phyloP scores from a whole-genome alignment of 2,329 filamentous ascomycete species.

The Hymenoscyphus infarciens region DNA sequence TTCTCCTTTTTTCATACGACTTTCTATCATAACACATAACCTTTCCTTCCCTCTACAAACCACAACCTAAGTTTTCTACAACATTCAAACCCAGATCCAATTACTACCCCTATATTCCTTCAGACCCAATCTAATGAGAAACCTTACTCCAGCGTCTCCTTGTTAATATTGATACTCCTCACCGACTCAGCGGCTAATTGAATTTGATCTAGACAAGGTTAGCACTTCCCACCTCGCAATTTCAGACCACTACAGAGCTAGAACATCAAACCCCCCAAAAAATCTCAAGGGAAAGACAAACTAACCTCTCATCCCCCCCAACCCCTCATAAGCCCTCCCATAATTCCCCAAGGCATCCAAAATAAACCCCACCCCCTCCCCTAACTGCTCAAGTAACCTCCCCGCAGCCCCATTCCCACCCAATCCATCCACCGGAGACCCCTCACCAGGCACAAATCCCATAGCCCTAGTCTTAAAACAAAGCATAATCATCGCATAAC shows the following conservation, averaged over 20 bases:
- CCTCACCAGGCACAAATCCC: conserved; percentile 13
- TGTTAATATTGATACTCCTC: conserved; percentile 5
- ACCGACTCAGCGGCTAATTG: conserved; percentile 10
- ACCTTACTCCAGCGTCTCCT: conserved; percentile 1
- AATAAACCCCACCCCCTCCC: conserved; percentile 24
- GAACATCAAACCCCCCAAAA: neutral
- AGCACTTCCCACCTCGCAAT: neutral
- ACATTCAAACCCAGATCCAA: no score
- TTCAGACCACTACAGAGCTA: no score
- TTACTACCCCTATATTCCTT: no score
- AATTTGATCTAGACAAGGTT: conserved; percentile 18
- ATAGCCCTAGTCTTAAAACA: conserved; percentile 25
- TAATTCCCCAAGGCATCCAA: conserved; percentile 29
- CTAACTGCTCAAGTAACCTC: conserved; percentile 22
- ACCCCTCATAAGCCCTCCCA: conserved; percentile 28
- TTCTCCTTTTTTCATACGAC: no score
- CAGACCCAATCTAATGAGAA: no score
- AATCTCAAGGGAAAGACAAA: neutral
- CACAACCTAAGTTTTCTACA: no score
- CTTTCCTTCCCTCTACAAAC: no score
- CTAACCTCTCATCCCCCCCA: conserved; percentile 30
- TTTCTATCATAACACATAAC: no score
- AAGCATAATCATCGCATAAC: conserved; percentile 37
- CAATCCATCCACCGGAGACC: neutral
- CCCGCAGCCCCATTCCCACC: conserved; percentile 13